Evolutionary conservation across 2,329 filamentous ascomycete species (phyloP).

Genomic region (Colletotrichum trifolii): DNA sequence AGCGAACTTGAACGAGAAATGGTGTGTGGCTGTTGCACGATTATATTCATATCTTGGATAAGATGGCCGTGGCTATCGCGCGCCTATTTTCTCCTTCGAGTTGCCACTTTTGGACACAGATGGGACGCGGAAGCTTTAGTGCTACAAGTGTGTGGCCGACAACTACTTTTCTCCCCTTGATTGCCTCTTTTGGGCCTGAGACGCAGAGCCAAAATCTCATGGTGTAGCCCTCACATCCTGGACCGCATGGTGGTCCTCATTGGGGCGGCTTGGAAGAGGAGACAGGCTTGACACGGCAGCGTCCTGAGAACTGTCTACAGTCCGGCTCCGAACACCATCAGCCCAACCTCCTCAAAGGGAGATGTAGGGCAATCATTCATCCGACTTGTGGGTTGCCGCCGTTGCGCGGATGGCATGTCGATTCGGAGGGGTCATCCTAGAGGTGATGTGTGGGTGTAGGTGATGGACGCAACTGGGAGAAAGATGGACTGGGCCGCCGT

Average conservation of each 20-base stretch:
- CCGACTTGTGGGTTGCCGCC: slow-evolving; percentile 1
- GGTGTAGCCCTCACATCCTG: background rate
- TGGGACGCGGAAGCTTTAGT: slow-evolving; percentile 15
- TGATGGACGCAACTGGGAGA: background rate
- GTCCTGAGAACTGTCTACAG: background rate
- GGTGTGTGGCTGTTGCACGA: slow-evolving; percentile 19
- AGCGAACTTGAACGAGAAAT: background rate
- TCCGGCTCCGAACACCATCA: slow-evolving; percentile 15
- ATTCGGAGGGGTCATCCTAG: slow-evolving; percentile 7
- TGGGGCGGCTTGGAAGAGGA: slow-evolving; percentile 5
- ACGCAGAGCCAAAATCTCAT: slow-evolving; percentile 18
- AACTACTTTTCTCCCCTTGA: slow-evolving; percentile 27
- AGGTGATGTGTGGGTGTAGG: background rate
- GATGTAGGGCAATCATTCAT: slow-evolving; percentile 7
- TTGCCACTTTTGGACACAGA: slow-evolving; percentile 15
- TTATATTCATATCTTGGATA: slow-evolving; percentile 22
- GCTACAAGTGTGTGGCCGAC: slow-evolving; percentile 15
- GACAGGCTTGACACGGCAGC: slow-evolving; percentile 5
- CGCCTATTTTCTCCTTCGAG: slow-evolving; percentile 14
- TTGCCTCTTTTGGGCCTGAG: slow-evolving; percentile 29
- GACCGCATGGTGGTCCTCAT: slow-evolving; percentile 30
- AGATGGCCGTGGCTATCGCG: slow-evolving; percentile 1
- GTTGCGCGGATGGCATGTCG: slow-evolving; percentile 28
- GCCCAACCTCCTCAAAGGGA: background rate
- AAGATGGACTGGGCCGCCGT: background rate